Conservation (phyloP, 2,329 filamentous ascomycete genomes). For the Pseudocercospora eumusae region DNA sequence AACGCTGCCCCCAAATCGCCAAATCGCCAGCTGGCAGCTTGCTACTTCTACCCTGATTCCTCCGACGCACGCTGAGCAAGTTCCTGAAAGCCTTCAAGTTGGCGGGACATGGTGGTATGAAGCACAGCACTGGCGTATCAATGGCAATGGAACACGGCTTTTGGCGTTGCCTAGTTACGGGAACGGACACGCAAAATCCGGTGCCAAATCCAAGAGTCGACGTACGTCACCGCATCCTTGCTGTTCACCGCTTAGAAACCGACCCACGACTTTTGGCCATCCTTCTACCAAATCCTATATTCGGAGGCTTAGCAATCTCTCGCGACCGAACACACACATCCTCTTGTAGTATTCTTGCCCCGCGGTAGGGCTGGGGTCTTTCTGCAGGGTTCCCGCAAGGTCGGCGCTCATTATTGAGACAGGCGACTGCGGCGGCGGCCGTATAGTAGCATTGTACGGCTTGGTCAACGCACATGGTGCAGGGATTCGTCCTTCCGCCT, state of each 20-base stretch:
- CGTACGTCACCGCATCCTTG: conserved; percentile 5
- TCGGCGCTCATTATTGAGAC: conserved; percentile 11
- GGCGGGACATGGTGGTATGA: not conserved
- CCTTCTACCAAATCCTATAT: conserved; percentile 4
- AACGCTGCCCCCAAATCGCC: not conserved
- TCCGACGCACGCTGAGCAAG: not conserved
- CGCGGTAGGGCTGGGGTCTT: conserved; percentile 5
- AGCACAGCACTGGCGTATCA: not conserved
- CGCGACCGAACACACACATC: conserved; percentile 11
- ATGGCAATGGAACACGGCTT: conserved; percentile 6
- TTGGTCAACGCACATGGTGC: conserved; percentile 15
- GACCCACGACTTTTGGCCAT: conserved; percentile 8
- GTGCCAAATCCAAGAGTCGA: not conserved
- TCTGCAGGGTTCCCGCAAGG: conserved; percentile 12
- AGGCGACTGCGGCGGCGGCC: conserved; percentile 8
- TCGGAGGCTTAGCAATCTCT: conserved; percentile 15
- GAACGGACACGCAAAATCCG: conserved; percentile 10
- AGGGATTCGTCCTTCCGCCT: conserved; percentile 28
- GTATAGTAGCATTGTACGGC: conserved; percentile 10
- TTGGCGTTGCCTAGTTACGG: conserved; percentile 5
- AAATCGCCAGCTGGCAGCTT: too few species aligned
- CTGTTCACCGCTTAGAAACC: conserved; percentile 2
- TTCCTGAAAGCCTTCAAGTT: not conserved
- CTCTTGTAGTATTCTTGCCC: conserved; percentile 12
- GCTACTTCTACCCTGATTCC: too few species aligned